phyloP scores from a whole-genome alignment of 1,284 basidiomycete species.

The Golubevia pallescens region DNA sequence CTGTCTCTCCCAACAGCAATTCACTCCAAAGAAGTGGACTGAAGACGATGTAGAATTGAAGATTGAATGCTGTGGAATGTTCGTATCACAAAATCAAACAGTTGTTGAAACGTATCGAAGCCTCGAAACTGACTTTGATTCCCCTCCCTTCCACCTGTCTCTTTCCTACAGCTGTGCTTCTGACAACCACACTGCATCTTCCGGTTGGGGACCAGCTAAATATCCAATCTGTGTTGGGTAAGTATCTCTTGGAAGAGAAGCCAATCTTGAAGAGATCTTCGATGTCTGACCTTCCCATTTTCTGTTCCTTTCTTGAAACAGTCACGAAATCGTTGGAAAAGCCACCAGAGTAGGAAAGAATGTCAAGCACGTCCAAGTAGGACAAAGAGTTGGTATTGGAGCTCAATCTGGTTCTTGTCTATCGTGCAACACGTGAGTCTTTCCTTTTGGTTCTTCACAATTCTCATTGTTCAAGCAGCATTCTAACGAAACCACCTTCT shows the following conservation, averaged over 20 bases:
- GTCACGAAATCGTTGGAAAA: slow-evolving; percentile 8
- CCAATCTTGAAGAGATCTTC: not conserved
- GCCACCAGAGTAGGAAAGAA: slow-evolving; percentile 2
- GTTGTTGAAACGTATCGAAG: too few species aligned
- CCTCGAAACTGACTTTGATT: too few species aligned
- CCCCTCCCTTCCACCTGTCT: not conserved
- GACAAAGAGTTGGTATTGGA: slow-evolving; percentile 9
- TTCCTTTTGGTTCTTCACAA: not conserved
- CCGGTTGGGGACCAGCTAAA: slow-evolving; percentile 40
- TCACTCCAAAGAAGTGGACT: not conserved
- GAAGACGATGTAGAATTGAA: slow-evolving; percentile 8
- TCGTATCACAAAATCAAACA: too few species aligned
- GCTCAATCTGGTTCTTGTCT: slow-evolving; percentile 7
- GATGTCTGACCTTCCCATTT: not conserved
- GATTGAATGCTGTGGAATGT: slow-evolving; percentile 40
- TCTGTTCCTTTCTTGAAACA: not conserved
- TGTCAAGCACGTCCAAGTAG: slow-evolving; percentile 9
- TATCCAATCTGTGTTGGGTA: slow-evolving; percentile 17
- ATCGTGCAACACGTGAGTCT: slow-evolving; percentile 4
- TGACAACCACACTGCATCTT: slow-evolving; percentile 41
- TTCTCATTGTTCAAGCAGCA: slow-evolving; percentile 1
- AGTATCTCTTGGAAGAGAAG: slow-evolving; percentile 7
- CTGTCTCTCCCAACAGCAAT: slow-evolving; percentile 8
- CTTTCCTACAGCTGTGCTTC: not conserved
- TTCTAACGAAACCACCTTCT: slow-evolving; percentile 16